Base-by-base conservation (phyloP, 1,284 basidiomycete species). In the Ceratobasidium sp. region DNA sequence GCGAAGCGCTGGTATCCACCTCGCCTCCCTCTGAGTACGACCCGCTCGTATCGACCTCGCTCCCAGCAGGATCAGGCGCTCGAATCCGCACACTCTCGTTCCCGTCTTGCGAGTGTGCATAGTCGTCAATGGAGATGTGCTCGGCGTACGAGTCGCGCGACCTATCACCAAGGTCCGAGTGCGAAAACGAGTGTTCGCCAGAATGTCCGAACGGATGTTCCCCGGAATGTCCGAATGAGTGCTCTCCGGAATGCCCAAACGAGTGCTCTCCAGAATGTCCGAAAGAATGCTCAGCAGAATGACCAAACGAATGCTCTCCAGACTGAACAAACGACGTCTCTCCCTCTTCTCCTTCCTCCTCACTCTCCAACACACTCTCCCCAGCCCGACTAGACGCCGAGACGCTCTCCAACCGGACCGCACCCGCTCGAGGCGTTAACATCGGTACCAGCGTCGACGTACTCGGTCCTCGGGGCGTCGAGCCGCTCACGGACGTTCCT, bases 31-130 rank as follows among this genome's bases (percentile, higher is more conserved):
- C 71, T 28, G 71, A 73, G 28, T 73, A 73, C 40, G 71, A 73
- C 55, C 71, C 72, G 49, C 72, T 76, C 61, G 72, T 76, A 33
- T 90, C 92, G 3, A 92, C 93, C 0, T 89, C 91, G 42, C 91
- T 89, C 53, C 89, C 88, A 13, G 83, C 84, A 42, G 81, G 2
- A 33, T 33, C 88, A 4, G 90, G 90, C 3, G 72, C 79, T 58
- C 75, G 87, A 87, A 3, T 87, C 86, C 69, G 61, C 51, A 79
- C 80, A 39, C 71, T 79, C 55, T 79, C 75, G 67, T 79, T 58
- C 0, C 81, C 80, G 20, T 78, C 76, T 28, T 81, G 80, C 20
- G 88, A 87, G 66, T 89, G 86, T 78, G 77, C 83, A 70, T 81
- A 81, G 70, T 84, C 83, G 51, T 85, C 86, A 28, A 86, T 85